phyloP scores from a whole-genome alignment of 2,329 filamentous ascomycete genomes.

The Penicillium sp. region DNA sequence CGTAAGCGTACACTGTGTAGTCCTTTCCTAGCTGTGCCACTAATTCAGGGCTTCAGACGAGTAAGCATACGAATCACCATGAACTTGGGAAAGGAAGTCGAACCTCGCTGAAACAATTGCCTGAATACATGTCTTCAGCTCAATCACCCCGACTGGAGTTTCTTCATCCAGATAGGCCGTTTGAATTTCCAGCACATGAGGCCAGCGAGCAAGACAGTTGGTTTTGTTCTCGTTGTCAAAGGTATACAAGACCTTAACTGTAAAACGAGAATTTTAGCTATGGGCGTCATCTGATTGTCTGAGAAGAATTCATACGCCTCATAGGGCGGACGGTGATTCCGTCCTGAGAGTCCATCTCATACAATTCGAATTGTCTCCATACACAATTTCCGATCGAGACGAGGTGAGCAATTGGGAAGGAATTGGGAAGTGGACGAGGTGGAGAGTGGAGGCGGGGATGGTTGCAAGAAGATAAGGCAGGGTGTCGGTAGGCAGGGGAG shows the following conservation, averaged over 20 bases:
- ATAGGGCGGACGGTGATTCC: slow-evolving; percentile 64
- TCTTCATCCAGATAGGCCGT: slow-evolving; percentile 78
- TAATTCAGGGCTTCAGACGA: slow-evolving; percentile 73
- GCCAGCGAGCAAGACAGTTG: slow-evolving; percentile 84
- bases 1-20: slow-evolving; percentile 95
- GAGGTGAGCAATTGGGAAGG: not conserved
- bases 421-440: not conserved
- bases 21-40: slow-evolving; percentile 71
- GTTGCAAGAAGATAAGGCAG: not conserved
- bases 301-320: slow-evolving; percentile 58
- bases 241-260: slow-evolving; percentile 96
- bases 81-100: slow-evolving; percentile 20
- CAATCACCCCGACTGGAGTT: slow-evolving; percentile 81
- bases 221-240: slow-evolving; percentile 88
- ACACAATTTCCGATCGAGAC: slow-evolving; percentile 18
- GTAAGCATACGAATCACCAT: slow-evolving; percentile 7
- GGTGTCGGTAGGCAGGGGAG: not conserved
- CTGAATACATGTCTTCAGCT: slow-evolving; percentile 82
- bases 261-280: slow-evolving; percentile 16
- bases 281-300: not conserved
- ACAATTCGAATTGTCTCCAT: slow-evolving; percentile 30
- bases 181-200: slow-evolving; percentile 75
- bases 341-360: slow-evolving; percentile 47
- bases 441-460: not conserved
- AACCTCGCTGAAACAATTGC: slow-evolving; percentile 69